Evolutionary conservation across 2,329 filamentous ascomycete genomes (phyloP), one percentile per base, ranked within the genome.

Genomic region (Stylonectria norvegica): DNA sequence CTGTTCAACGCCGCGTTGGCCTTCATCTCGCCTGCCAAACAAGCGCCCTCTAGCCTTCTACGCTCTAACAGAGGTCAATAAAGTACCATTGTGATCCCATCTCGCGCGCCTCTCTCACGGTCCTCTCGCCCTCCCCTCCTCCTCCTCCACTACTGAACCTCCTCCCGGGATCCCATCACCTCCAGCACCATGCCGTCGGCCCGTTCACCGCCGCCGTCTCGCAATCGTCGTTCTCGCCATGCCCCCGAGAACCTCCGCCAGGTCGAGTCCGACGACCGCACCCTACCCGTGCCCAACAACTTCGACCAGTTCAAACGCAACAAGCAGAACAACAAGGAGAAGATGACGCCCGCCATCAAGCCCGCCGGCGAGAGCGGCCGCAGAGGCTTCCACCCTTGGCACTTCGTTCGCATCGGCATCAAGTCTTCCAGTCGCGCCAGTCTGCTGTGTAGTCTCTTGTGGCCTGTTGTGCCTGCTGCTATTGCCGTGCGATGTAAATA

Each of bases 381-480:
- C 19, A 58, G 52, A 5, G 68, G 71, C 29, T 63, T 75, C 40
- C 62, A 71, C 34, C 69, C 68, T 2, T 49, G 60, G 45, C 64
- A 68, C 34, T 73, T 75, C 48, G 40, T 69, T 16, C 53, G 50
- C 23, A 71, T 76, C 44, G 62, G 63, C 31, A 69, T 67, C 55
- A 59, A 60, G 28, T 71, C 67, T 14, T 64, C 70, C 2, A 70
- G 67, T 52, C 62, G 60, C n/a, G 68, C 67, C 3, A 71, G 68
- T 46, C 61, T 65, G 48, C 54, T 66, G 18, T 73, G 71, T 47
- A 76, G 75, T 47, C 43, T 76, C 10, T 56, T 75, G 4, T 75
- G 72, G 71, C 72, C 72, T 4, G 61, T 75, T 38, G 71, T 75
- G 1, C 68, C 71, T 29, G 68, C 70, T 14, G 72, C 72, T 9